Percentiles rank a stretch among this genome's conserved stretches.
Conservation (phyloP, 1,139 yeast species). For the Komagataea norvegica region DNA sequence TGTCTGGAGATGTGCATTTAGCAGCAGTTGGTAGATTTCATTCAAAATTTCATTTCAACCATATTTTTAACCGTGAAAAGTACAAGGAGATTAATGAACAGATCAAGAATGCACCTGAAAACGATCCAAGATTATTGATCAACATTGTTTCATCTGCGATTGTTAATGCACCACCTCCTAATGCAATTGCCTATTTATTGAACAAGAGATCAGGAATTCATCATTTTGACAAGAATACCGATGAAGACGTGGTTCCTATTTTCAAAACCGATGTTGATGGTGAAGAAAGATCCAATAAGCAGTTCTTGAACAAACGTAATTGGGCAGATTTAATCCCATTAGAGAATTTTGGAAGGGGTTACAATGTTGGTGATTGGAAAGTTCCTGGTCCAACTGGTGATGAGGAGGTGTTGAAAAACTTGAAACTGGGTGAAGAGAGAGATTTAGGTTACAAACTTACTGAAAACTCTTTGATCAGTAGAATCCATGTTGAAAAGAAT, state of each 20-base stretch:
- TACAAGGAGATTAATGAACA: slow-evolving; percentile 36
- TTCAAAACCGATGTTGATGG: slow-evolving; percentile 65
- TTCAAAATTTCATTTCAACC: slow-evolving; percentile 50
- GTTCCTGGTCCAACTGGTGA: slow-evolving; percentile 28
- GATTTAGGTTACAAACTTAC: slow-evolving; percentile 44
- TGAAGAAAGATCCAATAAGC: slow-evolving; percentile 44
- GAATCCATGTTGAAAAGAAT: slow-evolving; percentile 69
- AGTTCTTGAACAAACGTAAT: slow-evolving; percentile 75
- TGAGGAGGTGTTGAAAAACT: slow-evolving; percentile 8
- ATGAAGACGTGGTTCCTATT: slow-evolving; percentile 76
- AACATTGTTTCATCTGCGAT: slow-evolving; percentile 88
- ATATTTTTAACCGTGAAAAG: slow-evolving; percentile 31
- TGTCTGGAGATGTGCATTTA: slow-evolving; percentile 92
- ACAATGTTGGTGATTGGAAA: slow-evolving; percentile 28
- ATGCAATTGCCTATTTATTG: slow-evolving; percentile 68
- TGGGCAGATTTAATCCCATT: slow-evolving; percentile 55
- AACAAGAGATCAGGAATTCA: slow-evolving; percentile 67
- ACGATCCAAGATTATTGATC: slow-evolving; percentile 72
- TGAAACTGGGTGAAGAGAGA: slow-evolving; percentile 22
- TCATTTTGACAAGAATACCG: slow-evolving; percentile 55
- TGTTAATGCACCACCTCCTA: slow-evolving; percentile 89
- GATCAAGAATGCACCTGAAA: slow-evolving; percentile 48
- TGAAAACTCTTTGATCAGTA: slow-evolving; percentile 57
- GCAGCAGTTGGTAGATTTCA: slow-evolving; percentile 78
- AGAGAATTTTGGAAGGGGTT: slow-evolving; percentile 28